Conservation (phyloP, 148 eudicot genomes). For the Rhododendron simsii region DNA sequence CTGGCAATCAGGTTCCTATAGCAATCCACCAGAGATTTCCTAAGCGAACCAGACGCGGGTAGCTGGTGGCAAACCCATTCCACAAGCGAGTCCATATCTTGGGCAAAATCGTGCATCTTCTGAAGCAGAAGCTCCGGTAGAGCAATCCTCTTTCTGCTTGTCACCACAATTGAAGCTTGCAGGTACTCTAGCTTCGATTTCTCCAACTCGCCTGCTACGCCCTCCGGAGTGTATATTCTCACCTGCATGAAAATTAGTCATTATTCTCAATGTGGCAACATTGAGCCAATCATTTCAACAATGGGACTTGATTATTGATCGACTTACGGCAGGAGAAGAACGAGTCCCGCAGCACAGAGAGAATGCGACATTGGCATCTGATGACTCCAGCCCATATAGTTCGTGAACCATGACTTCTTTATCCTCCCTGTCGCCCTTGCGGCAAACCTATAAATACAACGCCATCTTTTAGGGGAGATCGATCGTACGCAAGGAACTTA, state of each 20-base stretch:
- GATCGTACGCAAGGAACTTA: not conserved
- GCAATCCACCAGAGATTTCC: conserved; percentile 89
- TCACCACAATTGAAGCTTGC: conserved; percentile 73
- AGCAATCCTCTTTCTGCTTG: conserved; percentile 55
- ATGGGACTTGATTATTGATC: not conserved
- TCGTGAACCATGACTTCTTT: conserved; percentile 56
- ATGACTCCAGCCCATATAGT: conserved; percentile 56
- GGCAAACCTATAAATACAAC: conserved; percentile 11
- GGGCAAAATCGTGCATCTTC: conserved; percentile 65
- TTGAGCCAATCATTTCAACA: too few relatives aligned
- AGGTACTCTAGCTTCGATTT: conserved; percentile 76
- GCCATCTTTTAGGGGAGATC: not conserved
- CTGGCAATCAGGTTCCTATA: conserved; percentile 36
- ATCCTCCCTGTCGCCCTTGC: conserved; percentile 33
- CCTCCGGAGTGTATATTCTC: conserved; percentile 72
- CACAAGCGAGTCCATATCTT: conserved; percentile 46
- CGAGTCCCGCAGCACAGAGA: conserved; percentile 86
- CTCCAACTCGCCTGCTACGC: conserved; percentile 59
- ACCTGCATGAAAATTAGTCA: conserved; percentile 34
- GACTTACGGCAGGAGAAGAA: conserved; percentile 91
- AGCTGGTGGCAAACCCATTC: conserved; percentile 86
- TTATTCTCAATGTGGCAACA: not conserved
- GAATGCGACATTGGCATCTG: conserved; percentile 69
- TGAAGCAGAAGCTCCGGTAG: conserved; percentile 65
- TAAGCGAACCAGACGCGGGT: conserved; percentile 75